phyloP scores from a whole-genome alignment of 495 filamentous ascomycete species.

The Hypoxylon fuscum region DNA sequence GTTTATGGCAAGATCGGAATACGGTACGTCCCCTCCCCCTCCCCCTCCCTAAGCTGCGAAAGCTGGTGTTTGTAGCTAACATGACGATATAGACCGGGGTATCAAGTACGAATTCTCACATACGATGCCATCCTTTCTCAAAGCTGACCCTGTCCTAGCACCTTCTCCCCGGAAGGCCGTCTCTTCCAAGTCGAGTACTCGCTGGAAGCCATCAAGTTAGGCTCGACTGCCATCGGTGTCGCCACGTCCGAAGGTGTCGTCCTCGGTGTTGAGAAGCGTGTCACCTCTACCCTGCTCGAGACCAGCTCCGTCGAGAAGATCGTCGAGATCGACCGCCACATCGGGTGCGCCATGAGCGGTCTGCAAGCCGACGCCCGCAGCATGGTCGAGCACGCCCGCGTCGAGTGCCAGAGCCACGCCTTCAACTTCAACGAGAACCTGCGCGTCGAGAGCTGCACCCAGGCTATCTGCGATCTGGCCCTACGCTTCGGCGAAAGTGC shows the following conservation, averaged over 20 bases:
- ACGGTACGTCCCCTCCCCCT: constrained; percentile 67
- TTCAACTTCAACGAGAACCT: constrained; percentile 97
- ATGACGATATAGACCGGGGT: constrained; percentile 79
- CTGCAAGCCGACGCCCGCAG: constrained; percentile 95
- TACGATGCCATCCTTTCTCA: no score
- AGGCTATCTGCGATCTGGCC: constrained; percentile 97
- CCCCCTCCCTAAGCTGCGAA: constrained; percentile 19
- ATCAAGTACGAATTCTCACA: constrained; percentile 80
- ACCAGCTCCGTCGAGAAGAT: constrained; percentile 99
- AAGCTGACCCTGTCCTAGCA: constrained; percentile 70
- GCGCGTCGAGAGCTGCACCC: constrained; percentile 95
- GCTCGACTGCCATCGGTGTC: constrained; percentile 96
- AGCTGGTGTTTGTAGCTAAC: constrained; percentile 52
- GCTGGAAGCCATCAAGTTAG: constrained; percentile 99
- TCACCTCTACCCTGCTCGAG: constrained; percentile 95
- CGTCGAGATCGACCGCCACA: constrained; percentile 97
- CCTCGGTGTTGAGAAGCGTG: constrained; percentile 97
- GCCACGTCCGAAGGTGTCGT: constrained; percentile 93
- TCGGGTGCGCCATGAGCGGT: constrained; percentile 98
- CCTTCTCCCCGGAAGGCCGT: constrained; percentile 99
- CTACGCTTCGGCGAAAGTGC: constrained; percentile 96
- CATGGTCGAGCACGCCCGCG: constrained; percentile 97
- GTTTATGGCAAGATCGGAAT: constrained; percentile 99
- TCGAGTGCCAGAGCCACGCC: constrained; percentile 94
- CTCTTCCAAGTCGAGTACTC: constrained; percentile 99